Evolutionary conservation across 202 grass and related monocot genomes (phyloP).

Genomic region (Brachypodium distachyon): DNA sequence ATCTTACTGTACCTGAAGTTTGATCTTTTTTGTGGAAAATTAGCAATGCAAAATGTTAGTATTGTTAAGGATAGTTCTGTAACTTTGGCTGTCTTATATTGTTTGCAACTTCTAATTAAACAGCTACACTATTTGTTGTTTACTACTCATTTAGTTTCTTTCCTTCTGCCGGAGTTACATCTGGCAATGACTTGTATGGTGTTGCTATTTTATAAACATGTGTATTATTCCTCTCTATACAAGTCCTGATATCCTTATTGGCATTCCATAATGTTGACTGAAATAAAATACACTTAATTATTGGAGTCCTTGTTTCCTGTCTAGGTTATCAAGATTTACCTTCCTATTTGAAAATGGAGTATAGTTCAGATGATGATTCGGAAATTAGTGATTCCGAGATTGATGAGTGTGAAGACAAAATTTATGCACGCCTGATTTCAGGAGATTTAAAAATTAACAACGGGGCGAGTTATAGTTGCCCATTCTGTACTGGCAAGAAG

Average conservation of each 20-base stretch:
- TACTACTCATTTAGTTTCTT: not conserved
- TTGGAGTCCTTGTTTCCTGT: not conserved
- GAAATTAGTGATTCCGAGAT: conserved; percentile 82
- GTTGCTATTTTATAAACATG: too few relatives aligned
- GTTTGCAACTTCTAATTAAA: not conserved
- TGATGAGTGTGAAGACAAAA: conserved; percentile 53
- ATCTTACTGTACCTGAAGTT: not conserved
- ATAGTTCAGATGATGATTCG: conserved; percentile 35
- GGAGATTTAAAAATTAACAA: conserved; percentile 40
- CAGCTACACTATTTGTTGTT: not conserved
- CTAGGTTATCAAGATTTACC: not conserved
- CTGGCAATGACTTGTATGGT: too few relatives aligned
- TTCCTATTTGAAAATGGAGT: conserved; percentile 23
- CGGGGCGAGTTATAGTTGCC: conserved; percentile 47
- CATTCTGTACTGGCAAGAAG: conserved; percentile 69
- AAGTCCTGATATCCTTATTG: not conserved
- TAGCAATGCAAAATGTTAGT: not conserved
- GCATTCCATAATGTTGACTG: not conserved
- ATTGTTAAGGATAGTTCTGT: not conserved
- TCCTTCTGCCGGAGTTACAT: too few relatives aligned
- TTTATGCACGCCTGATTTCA: conserved; percentile 39
- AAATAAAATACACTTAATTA: not conserved
- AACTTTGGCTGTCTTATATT: not conserved
- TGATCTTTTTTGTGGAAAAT: not conserved
- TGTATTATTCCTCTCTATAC: too few relatives aligned